These are phyloP conservation scores for Talaromyces sp. DNA, from an alignment of 2,329 filamentous ascomycete genomes.

Conservation along the genomic window DNA sequence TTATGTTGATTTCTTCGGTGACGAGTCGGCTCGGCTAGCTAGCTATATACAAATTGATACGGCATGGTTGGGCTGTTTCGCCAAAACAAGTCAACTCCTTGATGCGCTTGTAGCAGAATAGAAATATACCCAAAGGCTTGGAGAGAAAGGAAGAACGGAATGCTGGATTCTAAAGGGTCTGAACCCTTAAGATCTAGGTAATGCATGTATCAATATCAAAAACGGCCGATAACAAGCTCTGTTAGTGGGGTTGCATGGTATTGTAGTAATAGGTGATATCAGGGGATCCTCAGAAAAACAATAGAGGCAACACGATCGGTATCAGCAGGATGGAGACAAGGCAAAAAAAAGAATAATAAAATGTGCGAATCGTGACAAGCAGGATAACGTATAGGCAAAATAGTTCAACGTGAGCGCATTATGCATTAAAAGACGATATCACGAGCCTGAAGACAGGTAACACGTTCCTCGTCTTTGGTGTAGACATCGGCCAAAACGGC, in stretches of 20 bases:
- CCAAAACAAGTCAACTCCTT: neutral
- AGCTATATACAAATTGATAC: neutral
- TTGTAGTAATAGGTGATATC: neutral
- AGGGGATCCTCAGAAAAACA: neutral
- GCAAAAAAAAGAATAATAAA: neutral
- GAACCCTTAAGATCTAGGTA: neutral
- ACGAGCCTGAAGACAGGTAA: conserved; percentile 78
- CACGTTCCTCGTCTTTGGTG: conserved; percentile 63
- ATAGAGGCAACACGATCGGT: neutral
- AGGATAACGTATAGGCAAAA: neutral
- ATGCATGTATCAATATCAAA: neutral
- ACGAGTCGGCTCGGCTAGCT: neutral
- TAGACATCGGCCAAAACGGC: conserved; percentile 81
- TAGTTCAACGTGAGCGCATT: conserved; percentile 8
- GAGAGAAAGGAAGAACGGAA: neutral
- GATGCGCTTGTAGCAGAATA: neutral
- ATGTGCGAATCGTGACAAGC: neutral
- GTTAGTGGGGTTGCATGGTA: neutral
- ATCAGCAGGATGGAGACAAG: neutral
- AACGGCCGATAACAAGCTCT: neutral
- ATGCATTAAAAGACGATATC: conserved; percentile 25
- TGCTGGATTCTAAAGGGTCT: neutral
- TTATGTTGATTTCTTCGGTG: neutral
- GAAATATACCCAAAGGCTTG: neutral
- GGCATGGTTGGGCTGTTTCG: neutral